Evolutionary conservation across 371 early-diverging fungal species (phyloP).

Genomic region (Zychaea mexicana): DNA sequence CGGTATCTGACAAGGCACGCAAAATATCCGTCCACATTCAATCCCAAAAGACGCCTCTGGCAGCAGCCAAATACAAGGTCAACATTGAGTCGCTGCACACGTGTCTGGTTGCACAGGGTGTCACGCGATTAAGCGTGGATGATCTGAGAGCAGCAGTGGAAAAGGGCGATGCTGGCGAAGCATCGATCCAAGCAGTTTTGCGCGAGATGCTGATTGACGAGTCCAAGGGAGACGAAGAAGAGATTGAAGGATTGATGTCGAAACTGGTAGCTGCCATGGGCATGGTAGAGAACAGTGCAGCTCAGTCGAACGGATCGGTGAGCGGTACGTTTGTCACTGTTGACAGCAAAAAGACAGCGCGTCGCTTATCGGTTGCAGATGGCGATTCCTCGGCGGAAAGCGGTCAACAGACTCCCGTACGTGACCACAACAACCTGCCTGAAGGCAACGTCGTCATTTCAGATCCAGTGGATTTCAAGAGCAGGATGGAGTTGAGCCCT

Average conservation of each 20-base stretch:
- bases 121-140: conserved; percentile 33
- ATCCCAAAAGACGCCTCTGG: conserved; percentile 52
- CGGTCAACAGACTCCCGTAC: conserved; percentile 18
- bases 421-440: conserved; percentile 31
- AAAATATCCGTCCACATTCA: conserved; percentile 75
- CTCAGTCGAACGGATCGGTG: conserved; percentile 8
- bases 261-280: conserved; percentile 46
- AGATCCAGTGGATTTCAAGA: conserved; percentile 59
- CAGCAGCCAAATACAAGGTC: conserved; percentile 40
- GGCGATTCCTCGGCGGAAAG: conserved; percentile 18
- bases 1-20: conserved; percentile 52
- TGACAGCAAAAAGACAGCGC: conserved; percentile 45
- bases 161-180: conserved; percentile 44
- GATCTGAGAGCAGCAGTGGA: conserved; percentile 49
- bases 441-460: conserved; percentile 45
- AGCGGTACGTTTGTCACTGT: conserved; percentile 48
- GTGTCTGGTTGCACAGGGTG: conserved; percentile 31
- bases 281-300: conserved; percentile 17
- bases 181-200: conserved; percentile 38
- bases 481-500: conserved; percentile 51
- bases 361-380: conserved; percentile 35
- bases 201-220: conserved; percentile 47
- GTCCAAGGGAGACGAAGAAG: conserved; percentile 45
- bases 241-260: conserved; percentile 44
- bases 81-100: conserved; percentile 48